A percentile compares a stretch with the other conserved stretches of the same genome.
phyloP scores from a whole-genome alignment of 2,329 filamentous ascomycete genomes.

The Mariannaea elegans region DNA sequence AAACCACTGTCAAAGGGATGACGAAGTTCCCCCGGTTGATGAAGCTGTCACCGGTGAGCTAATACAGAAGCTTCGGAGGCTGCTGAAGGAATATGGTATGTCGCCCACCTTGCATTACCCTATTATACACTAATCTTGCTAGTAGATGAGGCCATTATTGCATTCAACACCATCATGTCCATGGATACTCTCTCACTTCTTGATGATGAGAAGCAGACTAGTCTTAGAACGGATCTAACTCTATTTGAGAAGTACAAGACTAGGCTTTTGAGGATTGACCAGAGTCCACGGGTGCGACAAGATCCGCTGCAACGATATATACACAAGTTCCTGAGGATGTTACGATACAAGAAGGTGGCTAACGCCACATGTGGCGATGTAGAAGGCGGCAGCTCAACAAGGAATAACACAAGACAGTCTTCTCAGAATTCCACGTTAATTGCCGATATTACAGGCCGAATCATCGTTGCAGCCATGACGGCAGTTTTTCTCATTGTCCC shows the following conservation, averaged over 20 bases:
- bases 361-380: background rate
- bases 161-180: constrained; percentile 36
- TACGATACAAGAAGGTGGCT: background rate
- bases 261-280: background rate
- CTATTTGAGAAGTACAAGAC: background rate
- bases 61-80: background rate
- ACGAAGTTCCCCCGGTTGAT: background rate
- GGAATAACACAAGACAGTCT: background rate
- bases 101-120: too few relatives aligned
- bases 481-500: background rate
- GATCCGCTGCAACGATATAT: background rate
- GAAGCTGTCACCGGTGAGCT: background rate
- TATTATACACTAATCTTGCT: background rate
- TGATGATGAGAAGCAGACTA: constrained; percentile 28
- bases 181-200: constrained; percentile 38
- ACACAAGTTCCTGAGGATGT: background rate
- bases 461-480: background rate
- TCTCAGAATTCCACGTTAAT: background rate
- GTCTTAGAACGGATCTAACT: constrained; percentile 15
- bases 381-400: background rate
- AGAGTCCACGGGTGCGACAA: background rate
- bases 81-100: background rate
- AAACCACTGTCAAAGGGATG: background rate
- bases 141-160: constrained; percentile 34
- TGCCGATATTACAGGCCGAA: background rate